Conservation (phyloP, 2,329 filamentous ascomycete genomes). For the Didymella sp. region DNA sequence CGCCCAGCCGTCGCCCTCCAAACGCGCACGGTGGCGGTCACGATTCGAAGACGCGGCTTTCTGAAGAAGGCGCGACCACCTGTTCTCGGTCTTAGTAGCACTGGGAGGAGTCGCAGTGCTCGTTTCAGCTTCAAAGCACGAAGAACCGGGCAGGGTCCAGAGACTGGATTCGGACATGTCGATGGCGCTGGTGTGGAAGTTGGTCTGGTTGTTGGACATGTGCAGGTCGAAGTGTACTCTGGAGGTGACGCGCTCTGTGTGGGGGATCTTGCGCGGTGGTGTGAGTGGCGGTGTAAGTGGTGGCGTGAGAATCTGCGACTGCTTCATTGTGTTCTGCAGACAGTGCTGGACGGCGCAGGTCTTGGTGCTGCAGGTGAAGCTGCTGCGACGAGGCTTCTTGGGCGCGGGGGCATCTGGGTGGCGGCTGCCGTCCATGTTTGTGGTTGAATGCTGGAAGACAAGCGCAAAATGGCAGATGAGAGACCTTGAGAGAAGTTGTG, state of each 20-base stretch:
- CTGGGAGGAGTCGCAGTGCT: background rate
- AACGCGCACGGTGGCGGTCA: conserved; percentile 35
- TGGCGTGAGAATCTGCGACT: conserved; percentile 12
- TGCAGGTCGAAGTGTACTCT: conserved; percentile 24
- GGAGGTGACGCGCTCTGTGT: background rate
- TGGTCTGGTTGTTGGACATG: conserved; percentile 30
- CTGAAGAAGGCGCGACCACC: conserved; percentile 22
- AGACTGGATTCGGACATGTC: conserved; percentile 34
- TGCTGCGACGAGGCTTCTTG: conserved; percentile 6
- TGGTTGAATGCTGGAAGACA: conserved; percentile 3
- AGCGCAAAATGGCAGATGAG: conserved; percentile 14
- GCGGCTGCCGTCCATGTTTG: conserved; percentile 13
- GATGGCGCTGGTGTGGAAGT: conserved; percentile 29
- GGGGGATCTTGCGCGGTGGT: background rate
- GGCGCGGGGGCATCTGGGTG: background rate
- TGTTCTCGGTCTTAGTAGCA: conserved; percentile 22
- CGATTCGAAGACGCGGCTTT: conserved; percentile 41
- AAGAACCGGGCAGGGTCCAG: conserved; percentile 44
- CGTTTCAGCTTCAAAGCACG: conserved; percentile 37
- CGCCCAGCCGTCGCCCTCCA: conserved; percentile 47
- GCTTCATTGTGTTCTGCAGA: conserved; percentile 1
- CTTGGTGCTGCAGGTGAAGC: background rate
- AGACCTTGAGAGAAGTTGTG: conserved; percentile 26
- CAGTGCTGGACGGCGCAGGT: background rate
- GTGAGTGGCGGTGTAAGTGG: conserved; percentile 6